A percentile compares a stretch with the other conserved stretches of the same genome.
Conservation (phyloP, 1,284 basidiomycete genomes). For the Ceraceosorus guamensis region DNA sequence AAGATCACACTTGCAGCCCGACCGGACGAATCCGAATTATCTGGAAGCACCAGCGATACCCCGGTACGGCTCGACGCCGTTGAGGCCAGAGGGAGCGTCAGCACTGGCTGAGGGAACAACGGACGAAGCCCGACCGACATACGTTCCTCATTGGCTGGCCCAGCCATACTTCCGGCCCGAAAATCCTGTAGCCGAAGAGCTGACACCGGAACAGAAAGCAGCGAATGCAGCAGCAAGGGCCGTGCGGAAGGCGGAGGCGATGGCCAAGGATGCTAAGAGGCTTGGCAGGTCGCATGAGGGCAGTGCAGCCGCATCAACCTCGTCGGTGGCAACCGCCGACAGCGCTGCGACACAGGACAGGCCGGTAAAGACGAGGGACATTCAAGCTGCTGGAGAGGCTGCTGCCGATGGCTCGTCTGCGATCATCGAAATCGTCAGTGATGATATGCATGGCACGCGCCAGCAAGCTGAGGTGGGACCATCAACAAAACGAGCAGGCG, state of each 20-base stretch:
- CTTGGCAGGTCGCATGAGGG: not conserved
- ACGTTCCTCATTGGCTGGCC: constrained; percentile 72
- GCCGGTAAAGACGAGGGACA: not conserved
- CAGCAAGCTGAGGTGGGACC: no score
- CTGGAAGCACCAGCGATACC: not conserved
- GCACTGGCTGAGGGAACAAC: constrained; percentile 29
- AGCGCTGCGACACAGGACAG: no score
- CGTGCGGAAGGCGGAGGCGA: not conserved
- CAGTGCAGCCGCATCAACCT: no score
- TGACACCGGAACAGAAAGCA: no score
- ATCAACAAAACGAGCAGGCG: no score
- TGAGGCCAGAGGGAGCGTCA: constrained; percentile 50
- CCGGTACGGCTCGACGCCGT: constrained; percentile 1
- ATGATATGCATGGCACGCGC: no score
- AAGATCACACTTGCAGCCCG: constrained; percentile 54
- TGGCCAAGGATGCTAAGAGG: constrained; percentile 7
- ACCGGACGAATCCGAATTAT: constrained; percentile 8
- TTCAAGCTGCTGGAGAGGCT: not conserved
- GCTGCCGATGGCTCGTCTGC: no score
- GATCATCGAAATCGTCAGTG: no score
- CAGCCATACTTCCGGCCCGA: constrained; percentile 72
- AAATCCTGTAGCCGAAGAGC: no score
- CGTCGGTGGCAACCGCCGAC: no score
- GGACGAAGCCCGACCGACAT: constrained; percentile 49
- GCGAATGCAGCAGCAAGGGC: not conserved